Conservation (phyloP, 2,329 filamentous ascomycete genomes). For the Thielaviopsis punctulata region DNA sequence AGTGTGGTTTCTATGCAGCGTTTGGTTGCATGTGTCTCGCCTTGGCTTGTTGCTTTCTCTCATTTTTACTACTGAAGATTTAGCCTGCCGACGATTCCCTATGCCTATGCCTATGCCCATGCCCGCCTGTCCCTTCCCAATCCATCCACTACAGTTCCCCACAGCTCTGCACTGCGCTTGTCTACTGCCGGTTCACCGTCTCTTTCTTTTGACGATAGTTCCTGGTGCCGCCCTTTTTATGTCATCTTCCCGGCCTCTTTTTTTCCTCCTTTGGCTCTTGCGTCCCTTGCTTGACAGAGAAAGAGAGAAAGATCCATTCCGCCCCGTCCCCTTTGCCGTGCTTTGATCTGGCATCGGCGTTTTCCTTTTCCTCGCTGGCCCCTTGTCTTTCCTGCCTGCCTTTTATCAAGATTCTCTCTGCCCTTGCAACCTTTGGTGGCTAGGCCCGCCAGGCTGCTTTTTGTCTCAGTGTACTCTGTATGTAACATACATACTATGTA, state of each 20-base stretch:
- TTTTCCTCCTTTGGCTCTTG: neutral
- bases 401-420: neutral
- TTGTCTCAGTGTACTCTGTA: too few species aligned
- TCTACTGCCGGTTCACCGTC: neutral
- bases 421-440: neutral
- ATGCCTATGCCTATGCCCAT: too few species aligned
- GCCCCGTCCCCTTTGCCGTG: neutral
- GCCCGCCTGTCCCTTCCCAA: neutral
- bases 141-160: neutral
- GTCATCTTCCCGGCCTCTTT: neutral
- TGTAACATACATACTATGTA: too few species aligned
- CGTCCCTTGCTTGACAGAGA: neutral
- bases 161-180: neutral
- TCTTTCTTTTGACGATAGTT: neutral
- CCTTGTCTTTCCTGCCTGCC: neutral
- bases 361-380: neutral
- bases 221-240: too few species aligned
- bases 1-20: neutral
- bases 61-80: too few species aligned
- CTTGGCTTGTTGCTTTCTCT: too few species aligned
- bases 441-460: too few species aligned
- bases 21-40: neutral
- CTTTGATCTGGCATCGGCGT: constrained; percentile 9
- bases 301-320: too few species aligned
- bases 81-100: too few species aligned